A percentile compares a stretch with the other conserved stretches of the same genome.
Conservation (phyloP, 768 basidiomycete species). For the Sporobolomyces pararoseus region DNA sequence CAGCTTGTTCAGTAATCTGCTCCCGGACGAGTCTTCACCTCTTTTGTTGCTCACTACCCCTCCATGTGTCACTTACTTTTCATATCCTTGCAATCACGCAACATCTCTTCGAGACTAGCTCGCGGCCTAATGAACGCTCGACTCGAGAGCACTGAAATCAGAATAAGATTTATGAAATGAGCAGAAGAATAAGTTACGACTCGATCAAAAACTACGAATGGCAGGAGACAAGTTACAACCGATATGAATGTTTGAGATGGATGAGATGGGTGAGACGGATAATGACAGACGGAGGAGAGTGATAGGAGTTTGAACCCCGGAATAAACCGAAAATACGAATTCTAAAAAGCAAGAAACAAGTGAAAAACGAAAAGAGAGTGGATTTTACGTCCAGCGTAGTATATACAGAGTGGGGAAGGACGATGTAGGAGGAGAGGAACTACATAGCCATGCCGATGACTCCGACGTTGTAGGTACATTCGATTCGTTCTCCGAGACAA, state of each 20-base stretch:
- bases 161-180: neutral
- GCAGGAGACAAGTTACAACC: neutral
- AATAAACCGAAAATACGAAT: neutral
- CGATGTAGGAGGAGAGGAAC: neutral
- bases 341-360: too few species aligned
- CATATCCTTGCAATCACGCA: conserved; percentile 6
- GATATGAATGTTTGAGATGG: too few species aligned
- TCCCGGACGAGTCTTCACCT: neutral
- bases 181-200: neutral
- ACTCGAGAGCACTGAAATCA: neutral
- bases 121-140: too few species aligned
- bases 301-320: too few species aligned
- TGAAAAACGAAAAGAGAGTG: neutral
- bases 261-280: too few species aligned
- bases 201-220: neutral
- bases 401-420: neutral
- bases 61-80: neutral
- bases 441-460: conserved; percentile 38
- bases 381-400: neutral
- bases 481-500: conserved; percentile 30
- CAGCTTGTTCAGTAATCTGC: too few species aligned
- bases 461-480: conserved; percentile 32
- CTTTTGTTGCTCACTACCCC: neutral
- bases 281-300: too few species aligned
- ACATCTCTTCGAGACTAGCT: conserved; percentile 1